These are phyloP conservation scores for Carallia pectinifolia DNA, from an alignment of 345 rosid species.

Conservation along the genomic window DNA sequence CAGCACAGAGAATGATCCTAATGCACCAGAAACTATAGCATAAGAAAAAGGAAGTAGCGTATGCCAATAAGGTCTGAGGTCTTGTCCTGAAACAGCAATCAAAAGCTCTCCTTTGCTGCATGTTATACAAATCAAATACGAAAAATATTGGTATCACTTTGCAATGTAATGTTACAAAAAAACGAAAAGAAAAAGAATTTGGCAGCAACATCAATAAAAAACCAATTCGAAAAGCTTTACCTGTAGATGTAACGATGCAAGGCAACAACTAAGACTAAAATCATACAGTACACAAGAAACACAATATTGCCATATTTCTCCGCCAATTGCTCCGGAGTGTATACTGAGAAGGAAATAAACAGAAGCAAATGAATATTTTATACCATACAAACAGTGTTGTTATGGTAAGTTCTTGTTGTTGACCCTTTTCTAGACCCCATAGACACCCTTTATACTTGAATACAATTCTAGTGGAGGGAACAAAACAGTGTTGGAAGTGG, in stretches of 20 bases:
- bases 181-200: not conserved
- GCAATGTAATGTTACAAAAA: not conserved
- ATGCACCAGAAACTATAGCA: slow-evolving; percentile 94
- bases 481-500: no score
- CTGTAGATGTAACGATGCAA: slow-evolving; percentile 73
- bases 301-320: slow-evolving; percentile 86
- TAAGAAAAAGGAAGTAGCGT: slow-evolving; percentile 91
- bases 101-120: slow-evolving; percentile 91
- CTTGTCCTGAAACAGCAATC: slow-evolving; percentile 60
- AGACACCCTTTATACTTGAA: no score
- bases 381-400: not conserved
- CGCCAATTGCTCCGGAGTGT: slow-evolving; percentile 94
- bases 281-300: slow-evolving; percentile 81
- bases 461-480: no score
- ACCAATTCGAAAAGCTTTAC: slow-evolving; percentile 32
- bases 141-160: not conserved
- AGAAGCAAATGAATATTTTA: not conserved
- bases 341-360: slow-evolving; percentile 49
- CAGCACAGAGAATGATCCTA: slow-evolving; percentile 95
- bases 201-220: not conserved
- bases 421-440: no score
- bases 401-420: not conserved
- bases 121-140: slow-evolving; percentile 9
- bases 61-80: slow-evolving; percentile 74
- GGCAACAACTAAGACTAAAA: slow-evolving; percentile 65